These are phyloP conservation scores for Globisporangium iwayamae DNA, from an alignment of 352 stramenopile species.

Conservation along the genomic window DNA sequence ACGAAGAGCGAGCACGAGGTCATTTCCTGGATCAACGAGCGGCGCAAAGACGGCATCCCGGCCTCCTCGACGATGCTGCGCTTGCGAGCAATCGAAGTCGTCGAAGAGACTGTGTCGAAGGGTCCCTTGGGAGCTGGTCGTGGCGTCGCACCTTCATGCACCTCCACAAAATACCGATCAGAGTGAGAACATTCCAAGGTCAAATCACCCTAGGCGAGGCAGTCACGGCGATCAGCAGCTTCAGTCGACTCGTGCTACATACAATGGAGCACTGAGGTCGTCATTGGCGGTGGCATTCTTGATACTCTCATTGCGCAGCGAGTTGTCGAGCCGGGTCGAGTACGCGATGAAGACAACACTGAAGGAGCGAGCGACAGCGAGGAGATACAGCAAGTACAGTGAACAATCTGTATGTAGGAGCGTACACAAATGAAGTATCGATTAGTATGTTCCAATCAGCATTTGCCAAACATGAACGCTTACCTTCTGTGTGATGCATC, in stretches of 20 bases:
- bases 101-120: background rate
- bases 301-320: background rate
- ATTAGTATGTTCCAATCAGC: background rate
- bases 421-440: background rate
- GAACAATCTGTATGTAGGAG: background rate
- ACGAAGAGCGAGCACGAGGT: background rate
- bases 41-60: background rate
- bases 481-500: background rate
- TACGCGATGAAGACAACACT: background rate
- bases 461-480: background rate
- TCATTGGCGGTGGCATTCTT: background rate
- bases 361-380: background rate
- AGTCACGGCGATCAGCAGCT: background rate
- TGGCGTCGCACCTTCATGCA: slow-evolving; percentile 4
- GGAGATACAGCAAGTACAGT: background rate
- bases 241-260: background rate
- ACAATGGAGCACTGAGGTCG: background rate
- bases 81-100: background rate
- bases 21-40: background rate
- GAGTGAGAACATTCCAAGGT: background rate
- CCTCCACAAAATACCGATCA: background rate
- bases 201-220: background rate
- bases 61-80: background rate
- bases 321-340: background rate
- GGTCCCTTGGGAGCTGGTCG: background rate